Base-by-base conservation (phyloP, 768 basidiomycete species). In the Leccinellum luteum region DNA sequence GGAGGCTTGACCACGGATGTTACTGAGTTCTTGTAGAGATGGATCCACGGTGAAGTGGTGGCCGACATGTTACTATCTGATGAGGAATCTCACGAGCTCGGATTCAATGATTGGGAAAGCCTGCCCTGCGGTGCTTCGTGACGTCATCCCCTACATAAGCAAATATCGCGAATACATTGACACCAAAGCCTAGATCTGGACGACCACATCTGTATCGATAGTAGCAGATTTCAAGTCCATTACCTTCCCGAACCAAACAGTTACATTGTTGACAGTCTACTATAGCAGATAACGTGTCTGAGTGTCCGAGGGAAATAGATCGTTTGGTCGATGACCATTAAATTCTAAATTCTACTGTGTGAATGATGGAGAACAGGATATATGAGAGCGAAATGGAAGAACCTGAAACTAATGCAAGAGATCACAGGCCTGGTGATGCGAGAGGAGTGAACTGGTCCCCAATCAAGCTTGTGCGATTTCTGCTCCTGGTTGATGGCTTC, bases 401-500 rank as follows among this genome's bases (percentile, higher is more conserved):
- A 23, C 19, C 25, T 32, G 17, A 27, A 52, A 54, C 34, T 21
- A 17, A 45, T 32, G 54, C n/a, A 34, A 45, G 52, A 44, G 9
- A n/a, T 50, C 48, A 70, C 12, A 30, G 48, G 25, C n/a, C n/a
- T n/a, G 65, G 63, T 51, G 61, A 54, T 53, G 52, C 49, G 44
- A 68, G 57, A 47, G 64, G 54, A 44, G 57, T 49, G 34, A 70
- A 57, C 32, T 70, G 72, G 35, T 72, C 71, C 31, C 48, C 70
- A 38, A 71, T 77, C 58, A 78, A 61, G 65, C 83, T 85, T 53
- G 74, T 73, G 59, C 82, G 76, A 45, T 80, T 81, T 69, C 82
- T 85, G 58, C 78, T 81, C 58, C 85, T 73, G 48, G 70, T 74
- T 52, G 87, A 88, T 13, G 85, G 85, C 58, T 83, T 85, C 58